Base-by-base conservation (phyloP, 2,329 filamentous ascomycete species). In the Thelonectria blattea region DNA sequence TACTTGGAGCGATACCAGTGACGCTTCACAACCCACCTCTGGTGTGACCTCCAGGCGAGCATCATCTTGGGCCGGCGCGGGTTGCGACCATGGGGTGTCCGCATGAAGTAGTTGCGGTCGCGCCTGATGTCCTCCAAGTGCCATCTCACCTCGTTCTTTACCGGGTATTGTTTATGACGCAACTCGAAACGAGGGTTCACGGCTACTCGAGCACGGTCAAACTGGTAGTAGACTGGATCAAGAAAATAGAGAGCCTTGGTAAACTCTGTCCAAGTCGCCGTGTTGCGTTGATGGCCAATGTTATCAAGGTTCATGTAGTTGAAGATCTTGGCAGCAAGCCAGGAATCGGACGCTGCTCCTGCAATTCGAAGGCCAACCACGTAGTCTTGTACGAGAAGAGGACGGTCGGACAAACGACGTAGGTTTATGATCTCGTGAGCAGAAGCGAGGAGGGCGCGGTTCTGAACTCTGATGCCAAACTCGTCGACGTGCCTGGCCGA, bases 191-290 rank as follows among this genome's bases (percentile, higher is more conserved):
- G 57, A 53, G 6, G 47, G 37, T 12, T 45, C 60, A 81, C 67
- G 18, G 77, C 75, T 24, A 80, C 73, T 3, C 76, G 72, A 1
- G 72, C 62, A 48, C 79, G 76, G 58, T 83, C 78, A 39, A 78
- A 79, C 50, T 82, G 78, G 30, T 78, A 77, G 68, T 84, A 85
- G 0, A 79, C 52, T 1, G 79, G 75, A 18, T 83, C 77, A 0
- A 78, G 76, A 48, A 83, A 66, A 65, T 80, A 85, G 1, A 81
- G 77, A 4, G 81, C 78, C 60, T 78, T 79, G 62, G 83, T 65
- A 63, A 79, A 84, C 61, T 85, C 83, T 43, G 68, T 62, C 71
- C 79, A 82, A 3, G 74, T 71, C 18, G 68, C 64, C 2, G 73
- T 68, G 2, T 72, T 73, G 24, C 78, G 73, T 60, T 70, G 72